Percentiles rank a stretch among this genome's conserved stretches.
Conservation (phyloP, 2,329 filamentous ascomycete genomes). For the Aspergillus niger region DNA sequence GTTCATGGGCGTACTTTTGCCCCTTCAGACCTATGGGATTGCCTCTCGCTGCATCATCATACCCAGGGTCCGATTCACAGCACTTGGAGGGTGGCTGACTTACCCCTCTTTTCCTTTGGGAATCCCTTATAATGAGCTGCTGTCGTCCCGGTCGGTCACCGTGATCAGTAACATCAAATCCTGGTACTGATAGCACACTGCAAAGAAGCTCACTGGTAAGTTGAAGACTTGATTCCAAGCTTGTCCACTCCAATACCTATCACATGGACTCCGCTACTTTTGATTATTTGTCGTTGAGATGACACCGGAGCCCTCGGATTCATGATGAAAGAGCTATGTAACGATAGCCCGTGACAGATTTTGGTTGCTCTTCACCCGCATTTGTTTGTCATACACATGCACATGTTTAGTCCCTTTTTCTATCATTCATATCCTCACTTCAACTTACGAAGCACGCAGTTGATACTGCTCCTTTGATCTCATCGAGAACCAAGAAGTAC, state of each 20-base stretch:
- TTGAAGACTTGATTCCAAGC: background rate
- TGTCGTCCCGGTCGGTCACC: background rate
- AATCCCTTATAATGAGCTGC: background rate
- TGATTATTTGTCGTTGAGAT: background rate
- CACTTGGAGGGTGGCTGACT: background rate
- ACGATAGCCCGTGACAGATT: background rate
- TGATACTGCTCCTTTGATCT: background rate
- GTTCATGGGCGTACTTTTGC: slow-evolving; percentile 6
- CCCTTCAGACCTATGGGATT: slow-evolving; percentile 3
- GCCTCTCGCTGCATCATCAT: slow-evolving; percentile 12
- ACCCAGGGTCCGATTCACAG: slow-evolving; percentile 16
- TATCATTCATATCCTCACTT: background rate
- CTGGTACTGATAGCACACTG: background rate
- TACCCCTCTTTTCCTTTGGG: slow-evolving; percentile 19
- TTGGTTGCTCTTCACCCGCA: background rate
- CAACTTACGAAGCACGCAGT: slow-evolving; percentile 6
- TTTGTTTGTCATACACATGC: background rate
- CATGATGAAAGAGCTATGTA: slow-evolving; percentile 3
- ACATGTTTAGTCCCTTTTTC: background rate
- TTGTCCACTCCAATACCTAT: background rate
- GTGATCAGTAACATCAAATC: background rate
- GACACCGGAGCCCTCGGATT: background rate
- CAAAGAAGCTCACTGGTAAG: slow-evolving; percentile 1
- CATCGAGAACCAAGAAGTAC: background rate
- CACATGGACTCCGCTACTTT: background rate